phyloP scores from a whole-genome alignment of 257 asterid genomes.

The Jacaranda mimosifolia region DNA sequence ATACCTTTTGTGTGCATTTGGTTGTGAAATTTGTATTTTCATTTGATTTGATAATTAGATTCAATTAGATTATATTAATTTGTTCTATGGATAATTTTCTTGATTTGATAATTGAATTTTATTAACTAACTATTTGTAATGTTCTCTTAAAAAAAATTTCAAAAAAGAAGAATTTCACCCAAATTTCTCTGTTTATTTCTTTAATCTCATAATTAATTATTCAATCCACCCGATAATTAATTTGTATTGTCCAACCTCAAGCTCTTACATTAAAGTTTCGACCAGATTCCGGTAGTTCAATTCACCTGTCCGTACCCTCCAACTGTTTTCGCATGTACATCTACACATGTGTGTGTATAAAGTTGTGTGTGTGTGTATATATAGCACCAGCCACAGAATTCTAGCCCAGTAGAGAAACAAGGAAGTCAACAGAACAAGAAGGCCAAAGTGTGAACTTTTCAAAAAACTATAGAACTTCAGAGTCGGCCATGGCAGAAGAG shows the following conservation, averaged over 20 bases:
- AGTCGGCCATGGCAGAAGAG: conserved; percentile 62
- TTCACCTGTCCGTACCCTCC: conserved; percentile 43
- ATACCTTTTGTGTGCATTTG: too few species aligned
- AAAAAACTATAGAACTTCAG: background rate
- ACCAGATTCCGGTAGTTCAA: conserved; percentile 52
- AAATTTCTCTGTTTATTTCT: background rate
- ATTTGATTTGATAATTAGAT: too few species aligned
- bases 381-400: conserved; percentile 25
- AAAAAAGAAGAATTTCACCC: conserved; percentile 6
- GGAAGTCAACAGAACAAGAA: background rate
- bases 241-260: conserved; percentile 41
- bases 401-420: conserved; percentile 20
- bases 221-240: background rate
- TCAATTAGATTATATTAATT: too few species aligned
- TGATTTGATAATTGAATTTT: too few species aligned
- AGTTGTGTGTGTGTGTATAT: background rate
- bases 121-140: too few species aligned
- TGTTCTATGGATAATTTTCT: too few species aligned
- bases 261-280: conserved; percentile 40
- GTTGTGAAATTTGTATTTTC: too few species aligned
- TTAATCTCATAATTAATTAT: conserved; percentile 33
- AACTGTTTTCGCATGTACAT: conserved; percentile 31
- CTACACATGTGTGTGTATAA: background rate
- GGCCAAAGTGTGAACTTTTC: background rate
- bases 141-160: too few species aligned